These are phyloP conservation scores for Solanum hybrid DNA, from an alignment of 305 asterid genomes.

Conservation along the genomic window DNA sequence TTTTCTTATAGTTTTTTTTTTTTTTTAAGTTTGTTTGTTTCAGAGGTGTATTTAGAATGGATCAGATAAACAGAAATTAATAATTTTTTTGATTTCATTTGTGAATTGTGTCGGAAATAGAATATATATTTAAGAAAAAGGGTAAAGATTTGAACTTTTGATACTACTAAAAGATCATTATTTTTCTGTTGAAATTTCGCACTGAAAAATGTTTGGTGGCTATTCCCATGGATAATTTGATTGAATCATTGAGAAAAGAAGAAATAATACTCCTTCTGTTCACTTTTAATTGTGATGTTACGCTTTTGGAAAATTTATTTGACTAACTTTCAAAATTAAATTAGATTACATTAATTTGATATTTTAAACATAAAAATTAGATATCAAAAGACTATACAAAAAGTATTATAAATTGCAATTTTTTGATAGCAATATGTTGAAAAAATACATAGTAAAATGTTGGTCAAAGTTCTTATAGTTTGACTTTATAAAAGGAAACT, in stretches of 20 bases:
- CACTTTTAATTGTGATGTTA: no score
- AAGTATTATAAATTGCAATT: no score
- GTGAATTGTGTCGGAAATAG: not conserved
- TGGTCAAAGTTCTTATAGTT: no score
- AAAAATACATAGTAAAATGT: no score
- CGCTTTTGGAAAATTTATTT: no score
- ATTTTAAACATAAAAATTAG: no score
- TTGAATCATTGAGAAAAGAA: not conserved
- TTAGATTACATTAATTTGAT: no score
- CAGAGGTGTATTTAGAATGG: not conserved
- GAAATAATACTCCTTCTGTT: not conserved
- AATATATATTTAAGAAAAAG: not conserved
- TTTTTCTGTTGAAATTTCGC: not conserved
- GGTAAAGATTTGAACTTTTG: not conserved
- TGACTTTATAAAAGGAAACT: no score
- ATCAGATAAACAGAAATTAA: not conserved
- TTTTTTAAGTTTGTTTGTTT: not conserved
- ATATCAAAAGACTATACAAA: no score
- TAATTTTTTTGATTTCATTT: not conserved
- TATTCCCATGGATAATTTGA: not conserved
- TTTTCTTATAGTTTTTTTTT: no score
- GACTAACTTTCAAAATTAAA: no score
- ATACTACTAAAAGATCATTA: not conserved
- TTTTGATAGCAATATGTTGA: no score
- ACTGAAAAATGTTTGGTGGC: not conserved